Evolutionary conservation across 148 eudicot species (phyloP).

Genomic region (Rhododendron simsii): DNA sequence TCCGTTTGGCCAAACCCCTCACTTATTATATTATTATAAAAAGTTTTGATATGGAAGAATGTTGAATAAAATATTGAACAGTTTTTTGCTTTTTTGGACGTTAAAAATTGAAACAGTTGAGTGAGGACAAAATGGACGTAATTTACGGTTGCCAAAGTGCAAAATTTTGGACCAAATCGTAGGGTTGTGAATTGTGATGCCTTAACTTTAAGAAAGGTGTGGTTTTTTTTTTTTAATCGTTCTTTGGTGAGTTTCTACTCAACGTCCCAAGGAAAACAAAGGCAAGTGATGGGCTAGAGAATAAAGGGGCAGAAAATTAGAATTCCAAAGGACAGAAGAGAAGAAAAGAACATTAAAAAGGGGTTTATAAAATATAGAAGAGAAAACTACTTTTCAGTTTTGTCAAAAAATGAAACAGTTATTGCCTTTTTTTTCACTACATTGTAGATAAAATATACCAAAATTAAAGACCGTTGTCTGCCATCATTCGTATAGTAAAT

Average conservation of each 20-base stretch:
- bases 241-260: background rate
- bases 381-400: background rate
- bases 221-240: background rate
- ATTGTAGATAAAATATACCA: background rate
- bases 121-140: background rate
- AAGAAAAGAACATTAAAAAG: background rate
- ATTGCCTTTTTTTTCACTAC: no score
- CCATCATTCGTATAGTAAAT: background rate
- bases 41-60: background rate
- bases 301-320: background rate
- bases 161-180: background rate
- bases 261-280: background rate
- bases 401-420: background rate
- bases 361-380: background rate
- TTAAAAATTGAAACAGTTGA: background rate
- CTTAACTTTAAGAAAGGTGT: background rate
- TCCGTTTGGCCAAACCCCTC: background rate
- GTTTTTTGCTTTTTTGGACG: background rate
- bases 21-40: background rate
- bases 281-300: background rate
- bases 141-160: background rate
- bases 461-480: background rate
- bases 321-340: background rate
- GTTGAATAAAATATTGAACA: background rate
- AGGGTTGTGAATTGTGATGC: slow-evolving; percentile 4